Base-by-base conservation (phyloP, 1,284 basidiomycete genomes). In the Somion occarium region DNA sequence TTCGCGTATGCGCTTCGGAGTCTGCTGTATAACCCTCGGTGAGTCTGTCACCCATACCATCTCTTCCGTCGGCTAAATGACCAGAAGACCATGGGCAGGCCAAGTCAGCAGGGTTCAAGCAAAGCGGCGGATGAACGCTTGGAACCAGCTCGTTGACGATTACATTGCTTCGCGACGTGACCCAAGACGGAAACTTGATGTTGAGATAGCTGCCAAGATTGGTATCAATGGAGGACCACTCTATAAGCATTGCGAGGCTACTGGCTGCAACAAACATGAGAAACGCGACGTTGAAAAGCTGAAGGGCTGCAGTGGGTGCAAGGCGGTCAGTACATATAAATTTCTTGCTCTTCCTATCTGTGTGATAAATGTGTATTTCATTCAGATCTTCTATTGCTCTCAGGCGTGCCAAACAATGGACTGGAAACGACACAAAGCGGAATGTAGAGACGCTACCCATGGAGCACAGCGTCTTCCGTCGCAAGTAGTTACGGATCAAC, bases 121-220 rank as follows among this genome's bases (percentile, higher is more conserved):
- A 19, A 50, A 45, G 30, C 23, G 23, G 9, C 39, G 49, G n/a
- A 46, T 48, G 46, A 38, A 48, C 30, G 44, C 38, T 12, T 60
- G 58, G 58, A 58, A 58, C 37, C 20, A n/a, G 3, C 25, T 22
- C 0, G 52, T 58, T 9, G 56, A 59, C 24, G 20, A 42, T 3
- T 59, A 59, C 30, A 59, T 58, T 30, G 44, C 50, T 11, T 15
- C 13, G 4, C 39, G 49, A 5, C 18, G 2, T 5, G 56, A 59
- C 48, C 3, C 12, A 3, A 51, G 56, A 3, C 38, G 44, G 3
- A 25, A 18, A 18, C 22, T 37, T 18, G 45, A 53, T n/a, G 58
- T 60, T 18, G 58, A 55, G 48, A 18, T 49, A 9, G 41, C 26
- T 3, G 48, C 51, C n/a, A 60, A 58, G 50, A 34, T 60, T 11